Conservation (phyloP, 2,329 filamentous ascomycete genomes). For the Orbilia brochopaga region DNA sequence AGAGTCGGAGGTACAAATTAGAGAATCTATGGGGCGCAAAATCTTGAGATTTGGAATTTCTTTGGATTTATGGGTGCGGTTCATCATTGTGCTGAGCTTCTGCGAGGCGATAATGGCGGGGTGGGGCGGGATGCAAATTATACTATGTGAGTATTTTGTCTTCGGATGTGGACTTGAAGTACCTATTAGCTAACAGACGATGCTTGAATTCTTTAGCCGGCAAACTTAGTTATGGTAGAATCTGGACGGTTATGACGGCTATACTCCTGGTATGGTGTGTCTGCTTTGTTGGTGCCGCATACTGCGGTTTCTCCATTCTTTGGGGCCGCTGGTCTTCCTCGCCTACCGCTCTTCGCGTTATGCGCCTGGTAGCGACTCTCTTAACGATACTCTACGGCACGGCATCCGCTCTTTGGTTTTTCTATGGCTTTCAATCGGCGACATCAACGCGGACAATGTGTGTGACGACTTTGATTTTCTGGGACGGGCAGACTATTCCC, state of each 20-base stretch:
- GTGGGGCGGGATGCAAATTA: conserved; percentile 46
- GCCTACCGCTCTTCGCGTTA: conserved; percentile 27
- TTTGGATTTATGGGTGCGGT: conserved; percentile 37
- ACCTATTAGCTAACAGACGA: conserved; percentile 1
- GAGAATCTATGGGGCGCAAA: conserved; percentile 36
- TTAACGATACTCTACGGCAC: conserved; percentile 37
- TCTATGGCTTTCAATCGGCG: conserved; percentile 41
- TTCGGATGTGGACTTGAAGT: neutral
- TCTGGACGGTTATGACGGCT: conserved; percentile 30
- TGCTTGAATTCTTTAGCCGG: conserved; percentile 22
- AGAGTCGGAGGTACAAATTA: conserved; percentile 16
- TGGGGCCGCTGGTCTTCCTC: conserved; percentile 44
- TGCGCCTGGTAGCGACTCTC: conserved; percentile 28
- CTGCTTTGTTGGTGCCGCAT: conserved; percentile 22
- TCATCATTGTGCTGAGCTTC: conserved; percentile 41
- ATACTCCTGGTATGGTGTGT: conserved; percentile 31
- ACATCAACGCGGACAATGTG: conserved; percentile 37
- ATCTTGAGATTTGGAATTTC: conserved; percentile 28
- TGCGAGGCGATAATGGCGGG: conserved; percentile 47
- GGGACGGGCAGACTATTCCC: conserved; percentile 40
- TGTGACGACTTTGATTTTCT: conserved; percentile 37
- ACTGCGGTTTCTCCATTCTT: conserved; percentile 37
- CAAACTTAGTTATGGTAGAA: conserved; percentile 40
- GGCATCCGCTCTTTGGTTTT: conserved; percentile 42
- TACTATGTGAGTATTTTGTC: conserved; percentile 37